Conservation (phyloP, 2,329 filamentous ascomycete genomes). For the Fusarium nurragi region DNA sequence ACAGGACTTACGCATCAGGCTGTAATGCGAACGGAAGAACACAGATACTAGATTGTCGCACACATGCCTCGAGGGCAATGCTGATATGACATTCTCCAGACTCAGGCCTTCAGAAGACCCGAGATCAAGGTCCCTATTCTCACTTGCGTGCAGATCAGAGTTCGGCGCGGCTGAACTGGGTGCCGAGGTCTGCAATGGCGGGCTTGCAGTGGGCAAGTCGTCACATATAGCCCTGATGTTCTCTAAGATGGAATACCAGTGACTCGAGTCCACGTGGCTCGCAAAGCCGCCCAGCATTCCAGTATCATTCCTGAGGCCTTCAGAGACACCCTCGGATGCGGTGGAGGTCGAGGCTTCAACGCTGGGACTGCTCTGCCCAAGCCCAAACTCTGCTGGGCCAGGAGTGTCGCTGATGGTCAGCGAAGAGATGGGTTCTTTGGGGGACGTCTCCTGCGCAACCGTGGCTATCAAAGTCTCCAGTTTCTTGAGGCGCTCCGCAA, state of each 20-base stretch:
- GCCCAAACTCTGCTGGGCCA: too few species aligned
- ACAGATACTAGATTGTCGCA: conserved; percentile 47
- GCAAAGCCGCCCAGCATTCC: rapidly evolving
- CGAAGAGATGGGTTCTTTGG: neutral
- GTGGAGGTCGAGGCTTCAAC: neutral
- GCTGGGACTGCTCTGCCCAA: neutral
- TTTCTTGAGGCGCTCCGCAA: conserved; percentile 43
- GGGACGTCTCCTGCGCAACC: neutral
- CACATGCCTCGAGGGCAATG: conserved; percentile 39
- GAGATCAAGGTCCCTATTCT: neutral
- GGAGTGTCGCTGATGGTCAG: neutral
- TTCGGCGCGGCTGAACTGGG: neutral
- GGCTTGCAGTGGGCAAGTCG: conserved; percentile 32
- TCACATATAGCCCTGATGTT: conserved; percentile 49
- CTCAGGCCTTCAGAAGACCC: neutral
- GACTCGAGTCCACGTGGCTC: conserved; percentile 45
- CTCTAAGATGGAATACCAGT: conserved; percentile 50
- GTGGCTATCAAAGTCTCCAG: conserved; percentile 45
- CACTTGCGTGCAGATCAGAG: rapidly evolving
- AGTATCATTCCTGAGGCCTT: neutral
- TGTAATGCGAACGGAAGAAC: conserved; percentile 44
- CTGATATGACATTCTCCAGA: conserved; percentile 28
- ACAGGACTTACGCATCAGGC: conserved; percentile 38
- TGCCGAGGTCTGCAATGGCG: rapidly evolving
- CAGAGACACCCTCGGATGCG: neutral